Conservation (phyloP, 306 rosid species). For the Ziziphus jujuba region DNA sequence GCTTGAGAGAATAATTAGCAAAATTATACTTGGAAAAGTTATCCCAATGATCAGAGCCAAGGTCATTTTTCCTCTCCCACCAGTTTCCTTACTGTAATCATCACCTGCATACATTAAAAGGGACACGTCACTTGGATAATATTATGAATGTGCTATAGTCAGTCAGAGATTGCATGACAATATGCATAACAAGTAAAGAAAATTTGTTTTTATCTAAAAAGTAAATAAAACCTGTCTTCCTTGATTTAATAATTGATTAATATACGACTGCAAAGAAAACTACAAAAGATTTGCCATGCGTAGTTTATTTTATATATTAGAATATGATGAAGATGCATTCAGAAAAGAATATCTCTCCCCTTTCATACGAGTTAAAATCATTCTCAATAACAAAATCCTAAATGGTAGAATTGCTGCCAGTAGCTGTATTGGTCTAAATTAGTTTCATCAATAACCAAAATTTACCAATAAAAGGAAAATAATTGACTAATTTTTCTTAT, state of each 20-base stretch:
- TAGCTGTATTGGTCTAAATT: conserved; percentile 3
- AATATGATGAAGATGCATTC: background rate
- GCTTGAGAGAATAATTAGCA: conserved; percentile 50
- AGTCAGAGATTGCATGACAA: too few species aligned
- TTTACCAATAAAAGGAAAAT: background rate
- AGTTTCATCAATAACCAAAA: background rate
- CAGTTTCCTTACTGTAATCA: conserved; percentile 22
- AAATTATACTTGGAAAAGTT: conserved; percentile 28
- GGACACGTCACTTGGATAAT: background rate
- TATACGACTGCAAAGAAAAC: background rate
- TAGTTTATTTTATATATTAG: background rate
- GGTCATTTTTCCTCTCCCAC: conserved; percentile 29
- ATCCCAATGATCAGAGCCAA: conserved; percentile 43
- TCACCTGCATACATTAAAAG: conserved; percentile 35
- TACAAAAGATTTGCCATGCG: background rate
- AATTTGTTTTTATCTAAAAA: background rate
- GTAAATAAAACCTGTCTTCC: background rate
- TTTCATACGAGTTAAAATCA: background rate
- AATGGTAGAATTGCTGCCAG: background rate
- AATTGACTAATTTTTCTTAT: background rate
- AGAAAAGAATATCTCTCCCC: background rate
- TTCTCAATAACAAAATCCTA: background rate
- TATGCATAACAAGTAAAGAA: too few species aligned
- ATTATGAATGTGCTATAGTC: too few species aligned
- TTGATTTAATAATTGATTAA: background rate